Conservation (phyloP, 2,329 filamentous ascomycete species). For the Rhinocladiella similis region DNA sequence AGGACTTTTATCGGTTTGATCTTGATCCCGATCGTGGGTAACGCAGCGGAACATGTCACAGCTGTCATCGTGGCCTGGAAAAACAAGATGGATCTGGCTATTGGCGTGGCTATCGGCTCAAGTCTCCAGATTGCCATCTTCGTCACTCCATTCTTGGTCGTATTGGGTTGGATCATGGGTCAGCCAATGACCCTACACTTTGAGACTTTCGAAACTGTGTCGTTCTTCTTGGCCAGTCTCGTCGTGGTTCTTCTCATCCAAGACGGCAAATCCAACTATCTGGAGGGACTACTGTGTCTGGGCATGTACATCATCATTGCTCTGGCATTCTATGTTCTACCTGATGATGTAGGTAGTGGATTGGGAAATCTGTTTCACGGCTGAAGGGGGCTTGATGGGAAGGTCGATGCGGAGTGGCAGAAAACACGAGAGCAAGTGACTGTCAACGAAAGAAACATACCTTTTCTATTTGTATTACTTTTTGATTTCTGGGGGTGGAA, state of each 20-base stretch:
- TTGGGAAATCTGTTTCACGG: constrained; percentile 19
- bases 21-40: constrained; percentile 76
- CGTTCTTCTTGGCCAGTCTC: constrained; percentile 73
- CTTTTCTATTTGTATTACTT: background rate
- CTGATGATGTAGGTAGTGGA: constrained; percentile 37
- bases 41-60: constrained; percentile 79
- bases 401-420: background rate
- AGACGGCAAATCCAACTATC: constrained; percentile 81
- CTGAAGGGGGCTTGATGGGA: no score
- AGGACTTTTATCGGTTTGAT: constrained; percentile 81
- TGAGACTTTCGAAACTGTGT: constrained; percentile 75
- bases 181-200: constrained; percentile 77
- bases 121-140: constrained; percentile 81
- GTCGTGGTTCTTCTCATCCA: constrained; percentile 74
- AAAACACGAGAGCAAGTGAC: background rate
- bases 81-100: constrained; percentile 67
- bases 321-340: constrained; percentile 51
- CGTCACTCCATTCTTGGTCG: constrained; percentile 76
- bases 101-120: constrained; percentile 78
- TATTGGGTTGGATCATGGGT: constrained; percentile 75
- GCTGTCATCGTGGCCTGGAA: constrained; percentile 76
- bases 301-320: constrained; percentile 53
- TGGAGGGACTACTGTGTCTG: constrained; percentile 73
- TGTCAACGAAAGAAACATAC: background rate
- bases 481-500: background rate